Conservation (phyloP, 345 rosid genomes). For the Lagerstroemia speciosa region DNA sequence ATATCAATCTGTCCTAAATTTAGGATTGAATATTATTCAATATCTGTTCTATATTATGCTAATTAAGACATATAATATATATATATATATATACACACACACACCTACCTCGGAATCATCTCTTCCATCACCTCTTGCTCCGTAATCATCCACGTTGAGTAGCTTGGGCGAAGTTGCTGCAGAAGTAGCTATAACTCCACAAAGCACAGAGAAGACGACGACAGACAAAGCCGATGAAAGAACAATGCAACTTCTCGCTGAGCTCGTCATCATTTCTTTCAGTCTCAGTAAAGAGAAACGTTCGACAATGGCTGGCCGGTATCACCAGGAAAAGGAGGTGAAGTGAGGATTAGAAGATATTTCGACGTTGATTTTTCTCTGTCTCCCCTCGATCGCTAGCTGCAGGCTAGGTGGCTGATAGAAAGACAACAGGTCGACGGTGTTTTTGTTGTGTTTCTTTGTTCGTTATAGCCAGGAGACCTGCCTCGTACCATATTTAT, state of each 20-base stretch:
- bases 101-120: constrained; percentile 27
- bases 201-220: background rate
- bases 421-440: background rate
- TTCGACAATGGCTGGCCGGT: background rate
- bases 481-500: background rate
- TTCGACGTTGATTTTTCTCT: too few relatives aligned
- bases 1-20: background rate
- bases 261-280: background rate
- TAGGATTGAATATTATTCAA: background rate
- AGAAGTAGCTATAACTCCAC: background rate
- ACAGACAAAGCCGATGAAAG: background rate
- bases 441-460: background rate
- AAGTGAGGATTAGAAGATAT: background rate
- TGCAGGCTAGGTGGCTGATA: background rate
- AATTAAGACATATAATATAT: background rate
- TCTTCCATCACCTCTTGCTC: constrained; percentile 29
- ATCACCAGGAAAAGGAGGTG: background rate
- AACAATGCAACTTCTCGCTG: background rate
- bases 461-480: background rate
- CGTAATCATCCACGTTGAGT: constrained; percentile 30
- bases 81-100: too few relatives aligned
- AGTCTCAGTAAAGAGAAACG: background rate
- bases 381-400: background rate
- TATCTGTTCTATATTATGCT: background rate
- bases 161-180: constrained; percentile 1